Evolutionary conservation across 768 basidiomycete species (phyloP).

Genomic region (Russula foetens): DNA sequence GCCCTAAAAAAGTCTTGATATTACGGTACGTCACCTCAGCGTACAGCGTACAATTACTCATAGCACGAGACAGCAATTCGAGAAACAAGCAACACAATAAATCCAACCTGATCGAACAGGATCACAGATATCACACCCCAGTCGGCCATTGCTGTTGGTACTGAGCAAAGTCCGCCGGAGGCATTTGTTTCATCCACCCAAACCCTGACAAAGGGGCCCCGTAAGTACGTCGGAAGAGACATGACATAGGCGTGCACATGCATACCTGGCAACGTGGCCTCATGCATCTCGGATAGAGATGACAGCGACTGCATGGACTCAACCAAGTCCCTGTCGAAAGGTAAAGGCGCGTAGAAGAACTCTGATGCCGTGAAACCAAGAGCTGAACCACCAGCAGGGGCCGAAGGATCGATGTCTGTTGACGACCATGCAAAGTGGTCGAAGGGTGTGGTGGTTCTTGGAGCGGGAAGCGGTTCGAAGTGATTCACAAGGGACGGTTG

Average conservation of each 20-base stretch:
- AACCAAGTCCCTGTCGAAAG: constrained; percentile 17
- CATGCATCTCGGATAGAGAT: constrained; percentile 3
- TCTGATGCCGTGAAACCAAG: constrained; percentile 15
- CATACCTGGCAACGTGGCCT: constrained; percentile 17
- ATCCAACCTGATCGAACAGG: not conserved
- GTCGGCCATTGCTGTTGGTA: not conserved
- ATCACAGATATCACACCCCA: not conserved
- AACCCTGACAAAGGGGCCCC: not conserved
- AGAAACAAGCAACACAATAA: not conserved
- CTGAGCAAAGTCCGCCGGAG: constrained; percentile 6
- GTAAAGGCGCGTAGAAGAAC: constrained; percentile 18
- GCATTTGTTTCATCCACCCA: constrained; percentile 21
- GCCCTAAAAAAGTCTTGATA: too few species aligned
- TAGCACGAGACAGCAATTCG: too few species aligned
- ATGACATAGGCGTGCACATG: not conserved
- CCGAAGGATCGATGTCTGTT: not conserved
- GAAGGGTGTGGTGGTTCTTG: constrained; percentile 10
- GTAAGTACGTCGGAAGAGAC: not conserved
- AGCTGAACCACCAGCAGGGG: not conserved
- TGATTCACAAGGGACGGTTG: not conserved
- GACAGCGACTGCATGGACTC: constrained; percentile 19
- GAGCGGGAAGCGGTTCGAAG: constrained; percentile 19
- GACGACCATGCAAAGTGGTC: constrained; percentile 14
- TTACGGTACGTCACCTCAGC: too few species aligned
- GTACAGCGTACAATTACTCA: not conserved